phyloP scores from a whole-genome alignment of 2,329 filamentous ascomycete species.

The Hirsutella thompsonii region DNA sequence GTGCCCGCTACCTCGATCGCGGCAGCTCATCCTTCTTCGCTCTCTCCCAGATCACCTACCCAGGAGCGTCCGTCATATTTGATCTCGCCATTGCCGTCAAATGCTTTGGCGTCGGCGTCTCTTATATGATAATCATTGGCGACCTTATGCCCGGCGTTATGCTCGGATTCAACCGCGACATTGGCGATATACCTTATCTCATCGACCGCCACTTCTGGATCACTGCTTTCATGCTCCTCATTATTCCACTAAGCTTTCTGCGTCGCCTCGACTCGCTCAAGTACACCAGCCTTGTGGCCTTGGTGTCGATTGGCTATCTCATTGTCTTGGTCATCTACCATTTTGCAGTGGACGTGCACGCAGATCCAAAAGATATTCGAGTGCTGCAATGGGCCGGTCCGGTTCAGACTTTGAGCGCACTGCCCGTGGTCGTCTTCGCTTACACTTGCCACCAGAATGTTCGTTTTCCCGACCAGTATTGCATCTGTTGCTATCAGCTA shows the following conservation, averaged over 20 bases:
- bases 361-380: constrained; percentile 61
- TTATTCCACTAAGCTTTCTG: constrained; percentile 89
- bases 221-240: constrained; percentile 90
- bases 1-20: constrained; percentile 82
- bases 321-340: constrained; percentile 90
- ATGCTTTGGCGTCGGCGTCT: constrained; percentile 94
- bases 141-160: constrained; percentile 96
- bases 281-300: constrained; percentile 85
- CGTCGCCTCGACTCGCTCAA: constrained; percentile 88
- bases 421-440: constrained; percentile 96
- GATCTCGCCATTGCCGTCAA: constrained; percentile 94
- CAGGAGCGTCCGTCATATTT: constrained; percentile 89
- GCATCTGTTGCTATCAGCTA: neutral
- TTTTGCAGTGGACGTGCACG: constrained; percentile 67
- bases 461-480: constrained; percentile 14
- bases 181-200: constrained; percentile 53
- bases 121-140: constrained; percentile 96
- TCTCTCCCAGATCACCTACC: constrained; percentile 93
- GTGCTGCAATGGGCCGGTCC: constrained; percentile 69
- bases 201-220: constrained; percentile 95
- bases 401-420: constrained; percentile 65
- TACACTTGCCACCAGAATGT: constrained; percentile 99
- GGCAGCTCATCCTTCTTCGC: constrained; percentile 89
- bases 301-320: constrained; percentile 88
- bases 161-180: constrained; percentile 59